phyloP scores from a whole-genome alignment of 1,284 basidiomycete species.

The Sporisorium graminicola region DNA sequence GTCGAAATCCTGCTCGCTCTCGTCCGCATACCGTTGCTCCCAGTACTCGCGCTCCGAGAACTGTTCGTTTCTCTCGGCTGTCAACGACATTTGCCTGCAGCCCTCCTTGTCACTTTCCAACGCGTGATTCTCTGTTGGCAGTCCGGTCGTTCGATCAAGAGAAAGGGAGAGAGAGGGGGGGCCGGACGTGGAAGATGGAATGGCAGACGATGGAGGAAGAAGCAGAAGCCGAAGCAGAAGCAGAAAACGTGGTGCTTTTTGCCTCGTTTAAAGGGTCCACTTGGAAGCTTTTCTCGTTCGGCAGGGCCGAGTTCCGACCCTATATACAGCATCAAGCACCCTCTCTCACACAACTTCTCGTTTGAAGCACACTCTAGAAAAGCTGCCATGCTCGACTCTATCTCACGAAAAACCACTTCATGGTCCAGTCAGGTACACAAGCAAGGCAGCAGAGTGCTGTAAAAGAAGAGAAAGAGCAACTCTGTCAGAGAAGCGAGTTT shows the following conservation, averaged over 20 bases:
- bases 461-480: not conserved
- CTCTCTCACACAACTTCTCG: not conserved
- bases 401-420: no score
- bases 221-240: not conserved
- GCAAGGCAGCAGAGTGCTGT: not conserved
- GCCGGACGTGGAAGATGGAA: not conserved
- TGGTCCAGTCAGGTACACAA: not conserved
- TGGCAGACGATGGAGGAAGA: slow-evolving; percentile 4
- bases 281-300: not conserved
- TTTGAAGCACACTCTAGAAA: not conserved
- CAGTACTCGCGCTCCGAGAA: slow-evolving; percentile 60
- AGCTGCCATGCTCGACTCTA: not conserved
- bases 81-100: slow-evolving; percentile 30
- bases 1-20: slow-evolving; percentile 55
- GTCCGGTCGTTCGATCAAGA: not conserved
- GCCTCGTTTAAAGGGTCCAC: slow-evolving; percentile 40
- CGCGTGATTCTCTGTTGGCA: no score
- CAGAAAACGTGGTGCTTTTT: slow-evolving; percentile 1
- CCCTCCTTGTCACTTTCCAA: no score
- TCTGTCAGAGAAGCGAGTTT: not conserved
- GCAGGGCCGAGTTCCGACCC: slow-evolving; percentile 11
- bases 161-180: not conserved
- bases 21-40: slow-evolving; percentile 58
- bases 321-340: not conserved
- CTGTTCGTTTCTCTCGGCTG: slow-evolving; percentile 54